Base-by-base conservation (phyloP, 2,329 filamentous ascomycete species). In the Fusarium sp. region DNA sequence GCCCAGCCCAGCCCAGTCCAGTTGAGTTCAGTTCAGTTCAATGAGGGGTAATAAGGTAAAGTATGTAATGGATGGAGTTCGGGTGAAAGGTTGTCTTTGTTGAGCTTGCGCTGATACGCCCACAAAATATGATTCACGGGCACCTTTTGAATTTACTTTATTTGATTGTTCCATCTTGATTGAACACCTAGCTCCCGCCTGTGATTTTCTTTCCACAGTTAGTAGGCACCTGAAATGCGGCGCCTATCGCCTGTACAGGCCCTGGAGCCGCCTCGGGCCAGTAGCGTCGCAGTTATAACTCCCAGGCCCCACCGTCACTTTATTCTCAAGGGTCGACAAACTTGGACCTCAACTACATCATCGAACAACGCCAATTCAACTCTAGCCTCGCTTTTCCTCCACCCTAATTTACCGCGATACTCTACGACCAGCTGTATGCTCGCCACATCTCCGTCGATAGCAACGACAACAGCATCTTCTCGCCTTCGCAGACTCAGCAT, bases 211-310 rank as follows among this genome's bases (percentile, higher is more conserved):
- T 36, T 14, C 24, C 20, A 33, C 33, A 14, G 33, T 12, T 14
- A 14, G 13, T 33, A 33, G 33, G 33, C 33, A 33, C 33, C 48
- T 51, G 31, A 66, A 47, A 75, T 76, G 77, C 67, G 71, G 68
- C 75, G 75, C 52, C 55, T 76, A 33, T 77, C 73, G 69, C 74
- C 69, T 74, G 45, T 78, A 74, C 63, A 69, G 67, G 74, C 71
- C 66, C 75, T 79, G 74, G 70, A 75, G 61, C 74, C 73, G 54
- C 73, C 75, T 75, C 73, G 74, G 75, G 69, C 73, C 67, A 67
- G 49, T 49, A 47, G 60, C 45, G 26, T 54, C 58, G 18, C 55
- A 45, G 45, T 39, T 39, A 5, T 24, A 56, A 18, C 44, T 54
- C 33, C 36, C 15, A 42, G 36, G 69, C 61, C 70, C 70, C 72